Evolutionary conservation across 306 rosid species (phyloP).

Genomic region (Cicer yamashitae): DNA sequence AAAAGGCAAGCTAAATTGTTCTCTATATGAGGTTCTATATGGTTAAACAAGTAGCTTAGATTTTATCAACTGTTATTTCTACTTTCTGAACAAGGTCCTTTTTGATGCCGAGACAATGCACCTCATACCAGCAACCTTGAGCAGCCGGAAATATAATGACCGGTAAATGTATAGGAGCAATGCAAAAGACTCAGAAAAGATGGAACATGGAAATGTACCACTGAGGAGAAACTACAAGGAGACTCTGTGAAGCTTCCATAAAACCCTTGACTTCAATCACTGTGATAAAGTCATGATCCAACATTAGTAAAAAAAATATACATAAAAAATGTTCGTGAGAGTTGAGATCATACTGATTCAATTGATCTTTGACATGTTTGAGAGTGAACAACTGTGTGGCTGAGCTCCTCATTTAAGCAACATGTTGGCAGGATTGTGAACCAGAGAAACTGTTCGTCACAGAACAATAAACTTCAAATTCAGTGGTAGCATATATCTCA

Average conservation of each 20-base stretch:
- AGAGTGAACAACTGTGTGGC: slow-evolving; percentile 11
- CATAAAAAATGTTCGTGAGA: slow-evolving; percentile 17
- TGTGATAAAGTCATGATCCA: slow-evolving; percentile 1
- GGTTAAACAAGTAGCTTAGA: slow-evolving; percentile 41
- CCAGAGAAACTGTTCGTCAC: slow-evolving; percentile 34
- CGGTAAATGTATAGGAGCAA: slow-evolving; percentile 17
- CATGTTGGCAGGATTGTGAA: slow-evolving; percentile 27
- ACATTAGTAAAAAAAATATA: not conserved
- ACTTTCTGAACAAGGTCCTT: slow-evolving; percentile 39
- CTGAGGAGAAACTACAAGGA: slow-evolving; percentile 46
- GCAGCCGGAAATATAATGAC: slow-evolving; percentile 30
- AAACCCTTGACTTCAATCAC: slow-evolving; percentile 43
- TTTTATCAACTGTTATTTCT: slow-evolving; percentile 37
- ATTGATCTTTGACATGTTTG: slow-evolving; percentile 6
- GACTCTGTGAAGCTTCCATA: slow-evolving; percentile 42
- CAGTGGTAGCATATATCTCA: slow-evolving; percentile 28
- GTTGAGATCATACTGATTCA: slow-evolving; percentile 31
- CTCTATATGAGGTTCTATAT: not conserved
- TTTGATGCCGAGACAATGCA: slow-evolving; percentile 39
- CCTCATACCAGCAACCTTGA: slow-evolving; percentile 44
- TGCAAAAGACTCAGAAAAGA: slow-evolving; percentile 15
- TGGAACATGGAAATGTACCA: slow-evolving; percentile 51
- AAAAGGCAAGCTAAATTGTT: slow-evolving; percentile 32
- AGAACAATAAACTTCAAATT: slow-evolving; percentile 22
- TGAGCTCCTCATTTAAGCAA: slow-evolving; percentile 1